Conservation (phyloP, 129 eudicot genomes). For the Escallonia herrerae region DNA sequence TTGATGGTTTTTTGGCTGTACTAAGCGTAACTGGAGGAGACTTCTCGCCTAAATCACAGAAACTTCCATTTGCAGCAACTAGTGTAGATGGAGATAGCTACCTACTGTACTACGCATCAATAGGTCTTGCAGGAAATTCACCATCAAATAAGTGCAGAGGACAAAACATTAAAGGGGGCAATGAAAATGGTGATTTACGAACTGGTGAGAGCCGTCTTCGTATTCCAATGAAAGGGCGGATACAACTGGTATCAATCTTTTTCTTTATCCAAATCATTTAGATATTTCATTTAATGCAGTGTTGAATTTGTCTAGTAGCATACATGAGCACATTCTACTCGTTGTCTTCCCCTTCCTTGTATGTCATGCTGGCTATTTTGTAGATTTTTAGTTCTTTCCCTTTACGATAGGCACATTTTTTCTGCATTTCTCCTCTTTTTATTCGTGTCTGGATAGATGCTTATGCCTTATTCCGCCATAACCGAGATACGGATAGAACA, state of each 20-base stretch:
- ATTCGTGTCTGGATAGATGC: no score
- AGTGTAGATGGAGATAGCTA: constrained; percentile 84
- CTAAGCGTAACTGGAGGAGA: constrained; percentile 63
- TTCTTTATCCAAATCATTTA: no score
- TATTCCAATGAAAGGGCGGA: constrained; percentile 83
- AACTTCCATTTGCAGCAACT: constrained; percentile 82
- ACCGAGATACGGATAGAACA: no score
- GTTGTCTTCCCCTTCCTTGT: no score
- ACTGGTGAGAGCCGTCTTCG: constrained; percentile 51
- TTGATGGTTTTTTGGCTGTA: constrained; percentile 81
- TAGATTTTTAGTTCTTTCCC: no score
- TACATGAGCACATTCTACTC: no score
- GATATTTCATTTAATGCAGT: neutral
- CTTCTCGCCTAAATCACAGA: constrained; percentile 76
- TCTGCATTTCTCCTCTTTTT: no score
- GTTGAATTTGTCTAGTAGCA: neutral
- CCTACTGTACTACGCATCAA: constrained; percentile 66
- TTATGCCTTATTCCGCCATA: no score
- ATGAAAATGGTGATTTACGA: constrained; percentile 27
- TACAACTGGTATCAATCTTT: constrained; percentile 58
- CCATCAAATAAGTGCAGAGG: constrained; percentile 23
- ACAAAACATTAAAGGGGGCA: constrained; percentile 17
- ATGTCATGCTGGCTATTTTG: no score
- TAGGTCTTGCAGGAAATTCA: constrained; percentile 51
- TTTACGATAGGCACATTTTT: no score